Evolutionary conservation across 2,329 filamentous ascomycete genomes (phyloP).

Genomic region (Fusarium xyrophilum): DNA sequence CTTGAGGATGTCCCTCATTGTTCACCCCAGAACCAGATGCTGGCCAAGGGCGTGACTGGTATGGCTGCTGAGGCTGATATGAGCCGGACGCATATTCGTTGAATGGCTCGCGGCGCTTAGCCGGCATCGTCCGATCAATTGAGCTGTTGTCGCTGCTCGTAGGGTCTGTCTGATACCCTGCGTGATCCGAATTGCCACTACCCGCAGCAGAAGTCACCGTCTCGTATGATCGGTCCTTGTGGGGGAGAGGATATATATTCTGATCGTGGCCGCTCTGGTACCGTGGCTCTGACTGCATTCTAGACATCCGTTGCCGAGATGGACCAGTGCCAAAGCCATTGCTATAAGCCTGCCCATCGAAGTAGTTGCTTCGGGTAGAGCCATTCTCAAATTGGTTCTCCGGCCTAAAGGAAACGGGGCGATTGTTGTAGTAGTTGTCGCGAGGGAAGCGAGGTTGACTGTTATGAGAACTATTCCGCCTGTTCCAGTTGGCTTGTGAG

Average conservation of each 20-base stretch:
- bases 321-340: conserved; percentile 42
- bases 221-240: conserved; percentile 83
- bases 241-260: conserved; percentile 60
- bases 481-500: conserved; percentile 56
- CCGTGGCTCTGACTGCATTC: conserved; percentile 58
- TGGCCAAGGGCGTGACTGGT: conserved; percentile 53
- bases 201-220: conserved; percentile 81
- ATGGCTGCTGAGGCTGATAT: conserved; percentile 50
- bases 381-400: conserved; percentile 52
- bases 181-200: conserved; percentile 76
- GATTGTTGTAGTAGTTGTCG: conserved; percentile 59
- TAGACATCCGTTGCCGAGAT: conserved; percentile 45
- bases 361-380: conserved; percentile 51
- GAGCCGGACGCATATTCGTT: conserved; percentile 72
- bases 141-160: conserved; percentile 91
- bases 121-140: conserved; percentile 73
- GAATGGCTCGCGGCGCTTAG: conserved; percentile 59
- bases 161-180: conserved; percentile 83
- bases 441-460: conserved; percentile 56
- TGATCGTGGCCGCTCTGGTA: conserved; percentile 49
- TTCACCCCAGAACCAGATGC: conserved; percentile 45
- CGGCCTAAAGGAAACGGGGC: conserved; percentile 50
- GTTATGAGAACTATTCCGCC: conserved; percentile 67
- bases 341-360: conserved; percentile 53
- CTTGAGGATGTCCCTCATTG: conserved; percentile 36